phyloP scores from a whole-genome alignment of 2,329 filamentous ascomycete species.

The Thelonectria blattea region DNA sequence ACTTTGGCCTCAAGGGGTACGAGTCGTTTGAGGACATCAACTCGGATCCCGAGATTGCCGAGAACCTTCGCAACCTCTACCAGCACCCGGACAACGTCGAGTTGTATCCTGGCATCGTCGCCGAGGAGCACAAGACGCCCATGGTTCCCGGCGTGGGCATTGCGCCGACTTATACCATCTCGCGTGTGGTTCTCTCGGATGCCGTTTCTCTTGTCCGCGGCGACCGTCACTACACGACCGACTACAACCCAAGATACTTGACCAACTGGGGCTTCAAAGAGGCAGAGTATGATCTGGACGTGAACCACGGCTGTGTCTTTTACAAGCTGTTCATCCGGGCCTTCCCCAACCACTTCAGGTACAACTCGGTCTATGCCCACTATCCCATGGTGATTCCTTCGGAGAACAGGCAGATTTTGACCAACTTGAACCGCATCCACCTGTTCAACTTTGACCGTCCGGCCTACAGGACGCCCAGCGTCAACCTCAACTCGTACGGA shows the following conservation, averaged over 20 bases:
- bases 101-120: constrained; percentile 78
- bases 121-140: constrained; percentile 76
- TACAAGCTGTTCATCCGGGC: constrained; percentile 83
- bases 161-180: constrained; percentile 77
- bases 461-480: constrained; percentile 51
- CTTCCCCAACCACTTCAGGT: constrained; percentile 80
- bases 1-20: constrained; percentile 79
- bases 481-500: constrained; percentile 66
- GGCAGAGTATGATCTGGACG: constrained; percentile 71
- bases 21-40: constrained; percentile 85
- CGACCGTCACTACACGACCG: constrained; percentile 79
- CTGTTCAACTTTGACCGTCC: constrained; percentile 75
- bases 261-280: constrained; percentile 87
- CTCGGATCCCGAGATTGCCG: constrained; percentile 72
- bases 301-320: constrained; percentile 84
- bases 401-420: constrained; percentile 75
- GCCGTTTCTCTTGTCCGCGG: constrained; percentile 80
- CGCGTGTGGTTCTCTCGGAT: constrained; percentile 77
- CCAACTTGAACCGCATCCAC: constrained; percentile 68
- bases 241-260: constrained; percentile 74
- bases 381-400: constrained; percentile 74
- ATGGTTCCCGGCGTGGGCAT: constrained; percentile 79
- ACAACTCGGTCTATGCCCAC: constrained; percentile 81
- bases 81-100: constrained; percentile 82
- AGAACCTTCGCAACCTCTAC: constrained; percentile 71